phyloP scores from a whole-genome alignment of 2,329 filamentous ascomycete genomes.

The Pyrenophora teres region DNA sequence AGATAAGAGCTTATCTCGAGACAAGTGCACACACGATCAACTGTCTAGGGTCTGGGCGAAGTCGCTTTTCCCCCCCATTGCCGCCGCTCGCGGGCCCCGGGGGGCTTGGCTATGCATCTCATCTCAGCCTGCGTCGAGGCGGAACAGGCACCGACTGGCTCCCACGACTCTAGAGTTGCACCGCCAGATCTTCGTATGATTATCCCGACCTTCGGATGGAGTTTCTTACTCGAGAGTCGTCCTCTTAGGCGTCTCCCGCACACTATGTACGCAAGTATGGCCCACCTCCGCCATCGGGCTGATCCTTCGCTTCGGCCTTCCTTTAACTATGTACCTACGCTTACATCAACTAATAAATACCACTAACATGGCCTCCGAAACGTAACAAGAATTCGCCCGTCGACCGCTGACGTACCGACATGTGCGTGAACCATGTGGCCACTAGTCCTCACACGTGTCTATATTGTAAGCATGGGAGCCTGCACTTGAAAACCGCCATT shows the following conservation, averaged over 20 bases:
- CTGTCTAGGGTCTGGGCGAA: no score
- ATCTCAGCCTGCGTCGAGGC: background rate
- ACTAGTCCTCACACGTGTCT: no score
- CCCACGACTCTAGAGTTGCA: background rate
- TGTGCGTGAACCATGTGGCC: no score
- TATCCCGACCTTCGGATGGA: background rate
- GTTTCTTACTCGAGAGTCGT: background rate
- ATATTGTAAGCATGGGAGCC: background rate
- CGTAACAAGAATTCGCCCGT: constrained; percentile 32
- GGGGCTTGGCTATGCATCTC: constrained; percentile 20
- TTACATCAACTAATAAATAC: constrained; percentile 22
- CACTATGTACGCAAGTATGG: background rate
- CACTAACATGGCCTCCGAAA: constrained; percentile 28
- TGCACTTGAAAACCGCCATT: background rate
- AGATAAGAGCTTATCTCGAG: constrained; percentile 27
- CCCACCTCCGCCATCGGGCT: constrained; percentile 30
- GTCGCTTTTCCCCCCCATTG: constrained; percentile 5
- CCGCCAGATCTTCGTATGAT: background rate
- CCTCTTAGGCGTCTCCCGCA: background rate
- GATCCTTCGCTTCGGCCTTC: constrained; percentile 5
- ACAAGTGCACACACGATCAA: constrained; percentile 7
- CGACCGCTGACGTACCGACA: background rate
- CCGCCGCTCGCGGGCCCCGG: constrained; percentile 26
- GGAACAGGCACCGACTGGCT: constrained; percentile 2
- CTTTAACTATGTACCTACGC: no score